Conservation (phyloP, 202 grass and related monocot genomes). For the Saccharum hybrid region DNA sequence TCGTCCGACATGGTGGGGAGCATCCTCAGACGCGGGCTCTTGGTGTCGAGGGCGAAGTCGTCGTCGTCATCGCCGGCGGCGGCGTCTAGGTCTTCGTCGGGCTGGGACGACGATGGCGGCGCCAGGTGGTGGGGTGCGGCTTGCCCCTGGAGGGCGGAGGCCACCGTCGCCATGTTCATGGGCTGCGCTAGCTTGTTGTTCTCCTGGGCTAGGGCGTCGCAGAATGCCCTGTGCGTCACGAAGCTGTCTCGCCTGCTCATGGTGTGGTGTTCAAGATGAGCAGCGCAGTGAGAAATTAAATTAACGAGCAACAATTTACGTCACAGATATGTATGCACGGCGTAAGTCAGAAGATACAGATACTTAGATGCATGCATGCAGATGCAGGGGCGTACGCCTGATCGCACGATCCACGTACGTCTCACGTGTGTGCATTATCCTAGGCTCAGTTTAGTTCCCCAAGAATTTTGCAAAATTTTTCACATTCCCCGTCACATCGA, state of each 20-base stretch:
- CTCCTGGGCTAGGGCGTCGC: constrained; percentile 80
- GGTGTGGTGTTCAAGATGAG: background rate
- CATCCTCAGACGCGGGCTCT: constrained; percentile 40
- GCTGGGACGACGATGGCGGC: background rate
- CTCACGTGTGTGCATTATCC: too few relatives aligned
- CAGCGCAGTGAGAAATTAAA: background rate
- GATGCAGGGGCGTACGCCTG: too few relatives aligned
- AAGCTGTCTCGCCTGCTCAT: constrained; percentile 84
- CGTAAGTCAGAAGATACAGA: too few relatives aligned
- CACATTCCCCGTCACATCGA: too few relatives aligned
- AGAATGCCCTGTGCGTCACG: constrained; percentile 90
- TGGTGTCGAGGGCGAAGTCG: constrained; percentile 37
- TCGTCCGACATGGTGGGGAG: constrained; percentile 13
- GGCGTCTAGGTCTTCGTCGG: background rate
- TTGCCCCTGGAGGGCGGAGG: constrained; percentile 58
- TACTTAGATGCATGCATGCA: too few relatives aligned
- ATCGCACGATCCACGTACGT: too few relatives aligned
- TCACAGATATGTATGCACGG: too few relatives aligned
- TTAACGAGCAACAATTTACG: too few relatives aligned
- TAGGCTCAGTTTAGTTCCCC: too few relatives aligned
- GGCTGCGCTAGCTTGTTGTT: constrained; percentile 63
- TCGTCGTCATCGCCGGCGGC: background rate
- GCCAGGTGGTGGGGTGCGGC: constrained; percentile 2
- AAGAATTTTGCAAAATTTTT: too few relatives aligned
- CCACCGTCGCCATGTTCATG: constrained; percentile 68